A percentile compares a stretch with the other conserved stretches of the same genome.
These are phyloP conservation scores for Chrysophaeum taylorii DNA, from an alignment of 352 stramenopile species.

Conservation along the genomic window DNA sequence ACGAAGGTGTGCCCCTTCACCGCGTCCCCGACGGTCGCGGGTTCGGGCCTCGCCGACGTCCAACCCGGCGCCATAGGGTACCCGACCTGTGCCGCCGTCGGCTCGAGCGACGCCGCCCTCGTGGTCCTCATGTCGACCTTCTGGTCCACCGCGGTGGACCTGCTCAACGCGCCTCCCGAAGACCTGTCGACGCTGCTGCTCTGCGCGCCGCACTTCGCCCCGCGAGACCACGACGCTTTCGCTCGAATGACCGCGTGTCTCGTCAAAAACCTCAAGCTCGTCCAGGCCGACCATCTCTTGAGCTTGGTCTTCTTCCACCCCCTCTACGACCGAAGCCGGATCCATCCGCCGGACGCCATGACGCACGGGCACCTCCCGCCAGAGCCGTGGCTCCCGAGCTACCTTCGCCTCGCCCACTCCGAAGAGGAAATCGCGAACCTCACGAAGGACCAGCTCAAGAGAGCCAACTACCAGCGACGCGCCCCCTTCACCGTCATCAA, in stretches of 20 bases:
- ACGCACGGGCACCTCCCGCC: background rate
- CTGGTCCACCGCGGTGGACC: background rate
- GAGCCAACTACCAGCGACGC: slow-evolving; percentile 38
- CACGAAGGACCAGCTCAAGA: slow-evolving; percentile 33
- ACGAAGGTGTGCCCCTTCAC: slow-evolving; percentile 9
- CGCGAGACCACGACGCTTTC: background rate
- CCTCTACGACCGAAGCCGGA: background rate
- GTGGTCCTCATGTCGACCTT: background rate
- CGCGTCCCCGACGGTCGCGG: background rate
- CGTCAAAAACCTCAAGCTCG: background rate
- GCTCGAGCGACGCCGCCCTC: background rate
- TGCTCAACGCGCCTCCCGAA: background rate
- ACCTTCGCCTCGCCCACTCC: background rate
- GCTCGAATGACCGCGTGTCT: background rate
- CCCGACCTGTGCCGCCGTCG: background rate
- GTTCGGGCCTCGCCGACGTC: background rate
- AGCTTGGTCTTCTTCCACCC: background rate
- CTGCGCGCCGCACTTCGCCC: background rate
- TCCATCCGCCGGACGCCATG: no score
- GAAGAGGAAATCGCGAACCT: slow-evolving; percentile 26
- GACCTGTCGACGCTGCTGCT: background rate
- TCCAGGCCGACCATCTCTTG: background rate
- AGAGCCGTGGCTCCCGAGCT: background rate
- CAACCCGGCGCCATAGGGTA: background rate
- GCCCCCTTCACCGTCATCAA: slow-evolving; percentile 41